Evolutionary conservation across 2,329 filamentous ascomycete species (phyloP), one percentile per base, ranked within the genome.

Genomic region (Penicillium sp.): DNA sequence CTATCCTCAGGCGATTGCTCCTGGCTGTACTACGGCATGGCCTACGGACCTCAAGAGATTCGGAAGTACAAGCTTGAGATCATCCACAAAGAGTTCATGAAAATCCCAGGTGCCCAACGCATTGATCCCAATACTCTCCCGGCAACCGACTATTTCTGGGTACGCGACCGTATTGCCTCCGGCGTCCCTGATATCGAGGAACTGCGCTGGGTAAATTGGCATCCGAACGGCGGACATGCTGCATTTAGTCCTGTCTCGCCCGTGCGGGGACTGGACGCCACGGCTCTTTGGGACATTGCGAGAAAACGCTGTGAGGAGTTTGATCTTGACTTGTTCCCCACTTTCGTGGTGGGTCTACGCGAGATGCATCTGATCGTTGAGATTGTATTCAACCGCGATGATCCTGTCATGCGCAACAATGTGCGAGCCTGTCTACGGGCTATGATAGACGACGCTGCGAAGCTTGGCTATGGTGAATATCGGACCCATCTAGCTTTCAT

Each of bases 401-500:
- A 55, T 9, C 29, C 49, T 3, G 39, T 29, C 18, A 52, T 52
- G 49, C 45, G 49, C 2, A 23, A 47, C 16, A 55, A 49, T 12
- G 53, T 43, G 21, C 45, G 49, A 12, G 49, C 49, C 8, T 46
- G 42, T 49, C 21, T 55, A 16, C 49, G 53, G 15, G 46, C 21
- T 9, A 49, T 55, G 53, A 49, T 55, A 12, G 53, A 52, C 15
- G 49, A 52, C n/a, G 49, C 49, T 6, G 53, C 53, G 12, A 44
- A 45, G 21, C 26, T 23, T 12, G 48, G 60, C 8, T 63, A 61
- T 28, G 56, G 61, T 7, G 59, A 62, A 39, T 63, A 63, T 26
- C 51, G 61, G 3, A 58, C 61, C 2, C 61, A 63, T 34, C 44
- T 63, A 16, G 54, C 56, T 1, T 56, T 56, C 28, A 61, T 60